These are phyloP conservation scores for Cyclostephanos tholiformis DNA, from an alignment of 108 stramenopile genomes.

Conservation along the genomic window DNA sequence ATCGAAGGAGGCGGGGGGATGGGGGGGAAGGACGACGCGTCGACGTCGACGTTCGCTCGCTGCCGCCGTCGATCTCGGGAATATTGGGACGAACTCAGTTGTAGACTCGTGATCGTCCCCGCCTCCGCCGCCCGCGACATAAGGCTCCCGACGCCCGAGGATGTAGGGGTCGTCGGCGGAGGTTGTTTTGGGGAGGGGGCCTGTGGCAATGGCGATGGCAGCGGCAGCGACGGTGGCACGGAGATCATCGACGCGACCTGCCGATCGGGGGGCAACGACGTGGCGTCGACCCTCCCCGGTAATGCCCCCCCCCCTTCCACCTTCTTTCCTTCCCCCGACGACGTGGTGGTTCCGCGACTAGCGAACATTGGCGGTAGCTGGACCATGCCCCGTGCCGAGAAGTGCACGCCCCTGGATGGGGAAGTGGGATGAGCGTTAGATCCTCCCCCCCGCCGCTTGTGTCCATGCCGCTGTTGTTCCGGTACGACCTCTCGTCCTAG, in stretches of 20 bases:
- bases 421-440: neutral
- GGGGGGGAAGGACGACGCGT: neutral
- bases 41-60: neutral
- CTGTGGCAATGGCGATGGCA: slow-evolving; percentile 21
- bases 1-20: neutral
- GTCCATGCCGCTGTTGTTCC: too few relatives aligned
- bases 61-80: neutral
- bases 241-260: slow-evolving; percentile 8
- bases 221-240: slow-evolving; percentile 14
- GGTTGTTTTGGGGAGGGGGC: neutral
- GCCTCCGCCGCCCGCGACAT: too few relatives aligned
- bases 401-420: neutral
- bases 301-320: too few relatives aligned
- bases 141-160: too few relatives aligned
- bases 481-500: too few relatives aligned
- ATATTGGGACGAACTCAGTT: too few relatives aligned
- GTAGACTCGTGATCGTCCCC: too few relatives aligned
- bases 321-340: too few relatives aligned
- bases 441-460: neutral
- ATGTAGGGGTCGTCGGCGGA: neutral
- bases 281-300: too few relatives aligned
- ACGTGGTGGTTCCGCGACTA: too few relatives aligned
- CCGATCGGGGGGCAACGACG: too few relatives aligned
- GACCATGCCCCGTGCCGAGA: slow-evolving; percentile 12
- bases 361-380: slow-evolving; percentile 17